These are phyloP conservation scores for Flaveria robusta DNA, from an alignment of 129 eudicot species.

Conservation along the genomic window DNA sequence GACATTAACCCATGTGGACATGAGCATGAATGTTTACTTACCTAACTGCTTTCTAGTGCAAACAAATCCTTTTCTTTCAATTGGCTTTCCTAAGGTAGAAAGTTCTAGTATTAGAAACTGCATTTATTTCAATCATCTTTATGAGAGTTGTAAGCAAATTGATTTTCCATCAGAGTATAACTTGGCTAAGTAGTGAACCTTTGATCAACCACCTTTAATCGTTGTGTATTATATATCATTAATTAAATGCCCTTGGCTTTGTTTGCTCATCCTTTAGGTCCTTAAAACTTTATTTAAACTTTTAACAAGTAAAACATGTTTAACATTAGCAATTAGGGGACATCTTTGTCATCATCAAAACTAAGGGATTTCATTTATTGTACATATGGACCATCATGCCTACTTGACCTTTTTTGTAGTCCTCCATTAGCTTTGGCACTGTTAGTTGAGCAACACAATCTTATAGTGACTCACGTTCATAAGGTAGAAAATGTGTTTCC, in stretches of 20 bases:
- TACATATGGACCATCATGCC: no score
- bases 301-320: no score
- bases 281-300: background rate
- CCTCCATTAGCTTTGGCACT: no score
- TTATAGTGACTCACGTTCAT: no score
- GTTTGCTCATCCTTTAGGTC: background rate
- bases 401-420: no score
- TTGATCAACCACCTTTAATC: background rate
- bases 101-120: background rate
- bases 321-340: no score
- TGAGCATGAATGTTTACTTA: conserved; percentile 5
- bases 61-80: conserved; percentile 39
- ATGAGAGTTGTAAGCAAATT: background rate
- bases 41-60: conserved; percentile 21
- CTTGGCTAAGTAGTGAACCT: background rate
- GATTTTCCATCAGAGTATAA: background rate
- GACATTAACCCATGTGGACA: background rate
- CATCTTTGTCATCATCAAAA: no score
- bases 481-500: no score
- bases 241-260: background rate
- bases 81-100: conserved; percentile 47
- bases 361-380: no score
- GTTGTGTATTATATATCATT: background rate
- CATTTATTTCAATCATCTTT: background rate
- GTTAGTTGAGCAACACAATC: no score